phyloP scores from a whole-genome alignment of 2,329 filamentous ascomycete genomes.

The Tricladium varicosporioides region DNA sequence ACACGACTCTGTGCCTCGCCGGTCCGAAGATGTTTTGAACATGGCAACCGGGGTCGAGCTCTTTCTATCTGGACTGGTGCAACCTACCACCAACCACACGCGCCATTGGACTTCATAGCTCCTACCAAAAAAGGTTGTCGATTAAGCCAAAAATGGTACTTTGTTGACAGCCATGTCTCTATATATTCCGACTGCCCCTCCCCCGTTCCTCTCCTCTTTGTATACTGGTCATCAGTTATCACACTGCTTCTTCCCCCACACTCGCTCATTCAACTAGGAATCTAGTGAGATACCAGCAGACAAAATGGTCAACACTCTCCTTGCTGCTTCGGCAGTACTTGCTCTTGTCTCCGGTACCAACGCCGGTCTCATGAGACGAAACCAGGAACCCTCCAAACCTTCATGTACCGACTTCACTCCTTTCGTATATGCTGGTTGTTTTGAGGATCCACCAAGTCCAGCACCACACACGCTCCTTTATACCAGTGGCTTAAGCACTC shows the following conservation, averaged over 20 bases:
- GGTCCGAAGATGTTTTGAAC: neutral
- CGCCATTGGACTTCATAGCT: neutral
- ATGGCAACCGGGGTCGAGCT: neutral
- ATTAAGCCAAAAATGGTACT: neutral
- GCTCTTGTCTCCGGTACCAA: conserved; percentile 21
- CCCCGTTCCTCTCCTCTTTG: neutral
- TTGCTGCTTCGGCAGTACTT: conserved; percentile 23
- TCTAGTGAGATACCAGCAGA: neutral
- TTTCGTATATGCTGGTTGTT: conserved; percentile 38
- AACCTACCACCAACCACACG: neutral
- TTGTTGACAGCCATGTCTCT: neutral
- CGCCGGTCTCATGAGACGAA: conserved; percentile 21
- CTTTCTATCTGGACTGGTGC: neutral
- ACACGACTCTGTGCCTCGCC: neutral
- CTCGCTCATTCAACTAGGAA: neutral
- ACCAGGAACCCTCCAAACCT: conserved; percentile 24
- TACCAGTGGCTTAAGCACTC: conserved; percentile 25
- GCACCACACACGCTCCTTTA: conserved; percentile 32
- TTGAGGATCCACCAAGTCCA: conserved; percentile 25
- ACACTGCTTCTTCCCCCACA: neutral
- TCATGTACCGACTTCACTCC: conserved; percentile 33
- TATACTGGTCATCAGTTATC: neutral
- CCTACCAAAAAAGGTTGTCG: neutral
- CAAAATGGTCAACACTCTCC: conserved; percentile 22
- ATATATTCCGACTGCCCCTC: neutral